A percentile compares a stretch with the other conserved stretches of the same genome.
These are phyloP conservation scores for Coffea humblotiana DNA, from an alignment of 305 asterid species.

Conservation along the genomic window DNA sequence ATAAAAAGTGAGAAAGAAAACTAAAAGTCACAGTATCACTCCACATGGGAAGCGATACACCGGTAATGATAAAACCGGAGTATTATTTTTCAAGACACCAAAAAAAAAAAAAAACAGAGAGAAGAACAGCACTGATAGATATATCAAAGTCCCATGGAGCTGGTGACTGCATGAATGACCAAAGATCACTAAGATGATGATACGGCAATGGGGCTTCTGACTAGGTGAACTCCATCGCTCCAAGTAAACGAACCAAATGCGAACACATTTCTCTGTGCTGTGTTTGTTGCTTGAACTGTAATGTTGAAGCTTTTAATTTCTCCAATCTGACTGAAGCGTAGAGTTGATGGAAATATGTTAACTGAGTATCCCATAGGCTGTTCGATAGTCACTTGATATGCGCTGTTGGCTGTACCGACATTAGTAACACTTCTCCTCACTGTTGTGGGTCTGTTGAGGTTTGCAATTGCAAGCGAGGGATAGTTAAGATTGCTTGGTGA, in stretches of 20 bases:
- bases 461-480: conserved; percentile 32
- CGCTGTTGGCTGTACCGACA: conserved; percentile 23
- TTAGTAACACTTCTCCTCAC: conserved; percentile 31
- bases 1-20: too few relatives aligned
- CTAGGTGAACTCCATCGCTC: conserved; percentile 27
- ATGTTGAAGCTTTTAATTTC: conserved; percentile 27
- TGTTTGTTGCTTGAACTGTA: conserved; percentile 6
- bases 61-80: too few relatives aligned
- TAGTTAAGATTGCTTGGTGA: conserved; percentile 25
- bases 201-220: conserved; percentile 28
- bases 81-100: too few relatives aligned
- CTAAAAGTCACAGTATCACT: too few relatives aligned
- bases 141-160: too few relatives aligned
- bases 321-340: conserved; percentile 21
- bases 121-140: too few relatives aligned
- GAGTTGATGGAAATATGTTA: too few relatives aligned
- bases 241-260: conserved; percentile 42
- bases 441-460: conserved; percentile 14
- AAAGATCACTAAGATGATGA: conserved; percentile 6
- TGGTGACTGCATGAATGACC: too few relatives aligned
- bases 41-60: too few relatives aligned
- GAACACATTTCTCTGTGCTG: background rate
- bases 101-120: too few relatives aligned
- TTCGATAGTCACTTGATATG: conserved; percentile 15
- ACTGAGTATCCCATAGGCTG: conserved; percentile 34